phyloP scores from a whole-genome alignment of 2,329 filamentous ascomycete genomes.

The Cercospora sojina region DNA sequence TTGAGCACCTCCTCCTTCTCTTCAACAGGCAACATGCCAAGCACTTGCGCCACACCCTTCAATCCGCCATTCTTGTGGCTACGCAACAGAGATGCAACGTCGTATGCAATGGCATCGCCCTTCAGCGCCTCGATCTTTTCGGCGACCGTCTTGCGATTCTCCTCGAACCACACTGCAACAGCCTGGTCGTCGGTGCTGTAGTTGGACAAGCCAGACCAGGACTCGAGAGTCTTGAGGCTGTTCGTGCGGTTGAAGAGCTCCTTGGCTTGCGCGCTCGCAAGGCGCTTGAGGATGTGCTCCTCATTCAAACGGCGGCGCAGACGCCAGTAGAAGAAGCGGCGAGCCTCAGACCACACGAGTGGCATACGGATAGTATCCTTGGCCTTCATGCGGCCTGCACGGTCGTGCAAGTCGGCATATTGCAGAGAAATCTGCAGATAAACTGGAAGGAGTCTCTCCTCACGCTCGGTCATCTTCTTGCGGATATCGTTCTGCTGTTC shows the following conservation, averaged over 20 bases:
- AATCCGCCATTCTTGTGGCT: constrained; percentile 68
- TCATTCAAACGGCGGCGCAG: constrained; percentile 94
- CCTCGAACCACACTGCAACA: constrained; percentile 94
- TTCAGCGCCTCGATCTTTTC: constrained; percentile 83
- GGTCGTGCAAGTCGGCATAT: constrained; percentile 96
- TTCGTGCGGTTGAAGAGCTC: constrained; percentile 42
- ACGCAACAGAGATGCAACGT: constrained; percentile 68
- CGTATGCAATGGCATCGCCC: constrained; percentile 67
- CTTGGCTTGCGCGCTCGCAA: constrained; percentile 55
- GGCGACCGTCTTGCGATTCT: constrained; percentile 79
- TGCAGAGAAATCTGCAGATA: constrained; percentile 95
- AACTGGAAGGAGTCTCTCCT: constrained; percentile 85
- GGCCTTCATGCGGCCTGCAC: constrained; percentile 94
- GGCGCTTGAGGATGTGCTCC: constrained; percentile 92
- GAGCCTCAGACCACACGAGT: constrained; percentile 82
- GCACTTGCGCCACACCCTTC: constrained; percentile 80
- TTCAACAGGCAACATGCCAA: constrained; percentile 81
- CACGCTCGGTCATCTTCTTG: constrained; percentile 77
- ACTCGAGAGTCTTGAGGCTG: constrained; percentile 73
- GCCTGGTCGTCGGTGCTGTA: constrained; percentile 78
- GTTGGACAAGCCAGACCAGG: constrained; percentile 76
- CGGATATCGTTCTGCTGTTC: constrained; percentile 79
- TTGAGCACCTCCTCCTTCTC: constrained; percentile 83
- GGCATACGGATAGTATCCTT: constrained; percentile 88
- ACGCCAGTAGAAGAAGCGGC: constrained; percentile 99